phyloP scores from a whole-genome alignment of 78 protist genomes.

The Reticulomyxa filosa region DNA sequence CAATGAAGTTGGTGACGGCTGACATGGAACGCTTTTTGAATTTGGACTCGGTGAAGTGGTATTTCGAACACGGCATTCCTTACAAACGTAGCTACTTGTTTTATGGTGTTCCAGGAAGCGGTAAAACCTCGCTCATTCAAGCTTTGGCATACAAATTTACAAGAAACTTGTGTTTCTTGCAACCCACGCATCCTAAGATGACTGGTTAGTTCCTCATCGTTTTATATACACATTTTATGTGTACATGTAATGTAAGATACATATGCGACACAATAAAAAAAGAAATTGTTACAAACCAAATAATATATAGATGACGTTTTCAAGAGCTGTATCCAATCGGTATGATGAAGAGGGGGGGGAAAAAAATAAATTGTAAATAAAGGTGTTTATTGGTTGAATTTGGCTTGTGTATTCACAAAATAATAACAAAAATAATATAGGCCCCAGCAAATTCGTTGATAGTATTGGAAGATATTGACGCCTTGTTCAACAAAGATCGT shows the following conservation, averaged over 20 bases:
- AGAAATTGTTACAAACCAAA: too few species aligned
- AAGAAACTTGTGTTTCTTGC: neutral
- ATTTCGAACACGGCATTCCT: slow-evolving; percentile 20
- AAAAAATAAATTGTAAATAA: too few species aligned
- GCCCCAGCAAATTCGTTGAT: neutral
- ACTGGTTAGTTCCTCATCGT: too few species aligned
- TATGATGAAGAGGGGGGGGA: too few species aligned
- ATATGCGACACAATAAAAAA: too few species aligned
- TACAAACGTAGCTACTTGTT: slow-evolving; percentile 7
- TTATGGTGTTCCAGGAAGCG: slow-evolving; percentile 18
- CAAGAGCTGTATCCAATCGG: too few species aligned
- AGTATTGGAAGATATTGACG: slow-evolving; percentile 23
- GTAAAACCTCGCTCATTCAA: slow-evolving; percentile 10
- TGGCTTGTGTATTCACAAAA: too few species aligned
- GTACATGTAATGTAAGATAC: too few species aligned
- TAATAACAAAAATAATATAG: neutral
- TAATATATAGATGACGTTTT: too few species aligned
- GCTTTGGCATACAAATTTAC: slow-evolving; percentile 15
- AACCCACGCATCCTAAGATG: neutral
- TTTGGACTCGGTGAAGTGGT: neutral
- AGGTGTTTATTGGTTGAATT: too few species aligned
- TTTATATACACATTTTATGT: too few species aligned
- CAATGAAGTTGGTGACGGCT: neutral
- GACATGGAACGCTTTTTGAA: slow-evolving; percentile 5
- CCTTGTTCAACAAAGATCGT: neutral